Base-by-base conservation (phyloP, 2,329 filamentous ascomycete species). In the Huntiella decipiens region DNA sequence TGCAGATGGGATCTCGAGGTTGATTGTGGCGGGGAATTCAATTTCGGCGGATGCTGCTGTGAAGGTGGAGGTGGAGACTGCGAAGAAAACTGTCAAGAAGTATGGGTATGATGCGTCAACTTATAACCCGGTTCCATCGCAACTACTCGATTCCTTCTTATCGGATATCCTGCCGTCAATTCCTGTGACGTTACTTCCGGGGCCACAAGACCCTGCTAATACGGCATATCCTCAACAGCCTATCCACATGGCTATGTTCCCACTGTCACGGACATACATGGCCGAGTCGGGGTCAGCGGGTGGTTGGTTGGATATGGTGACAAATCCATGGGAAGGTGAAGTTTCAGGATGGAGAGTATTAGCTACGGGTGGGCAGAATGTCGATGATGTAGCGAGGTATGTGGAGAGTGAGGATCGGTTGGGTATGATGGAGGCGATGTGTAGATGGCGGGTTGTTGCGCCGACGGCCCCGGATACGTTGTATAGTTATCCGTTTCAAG, bases 401-500 rank as follows among this genome's bases (percentile, higher is more conserved):
- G 72, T 96, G 19, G 76, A 80, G 48, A 78, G 74, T 33, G 75
- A 85, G 37, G 77, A 86, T 53, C 66, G 87, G 15, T 57, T 96
- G 19, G 79, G 79, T 40, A 83, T 95, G 72, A 91, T 96, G 82
- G 91, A 96, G 61, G 79, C 79, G 48, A 91, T 93, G 75, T 77
- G 93, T 53, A 72, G 86, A 49, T 98, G 91, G 91, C 73, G 91
- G 51, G 83, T 85, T 57, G 77, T 77, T 53, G 91, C 91, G 4
- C 91, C 91, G 1, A 98, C 91, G 0, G 91, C 91, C 1, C 91
- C 92, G 0, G 92, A 98, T 61, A 98, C 92, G 0, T 59, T 98
- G 38, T 94, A 84, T 83, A 87, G 82, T 57, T 98, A 96, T 57
- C 91, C 91, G 0, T 98, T 94, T 62, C 87, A 96, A 61, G 82